Evolutionary conservation across 2,329 filamentous ascomycete species (phyloP), one percentile per base, ranked within the genome.

Genomic region (Teratosphaeria nubilosa): DNA sequence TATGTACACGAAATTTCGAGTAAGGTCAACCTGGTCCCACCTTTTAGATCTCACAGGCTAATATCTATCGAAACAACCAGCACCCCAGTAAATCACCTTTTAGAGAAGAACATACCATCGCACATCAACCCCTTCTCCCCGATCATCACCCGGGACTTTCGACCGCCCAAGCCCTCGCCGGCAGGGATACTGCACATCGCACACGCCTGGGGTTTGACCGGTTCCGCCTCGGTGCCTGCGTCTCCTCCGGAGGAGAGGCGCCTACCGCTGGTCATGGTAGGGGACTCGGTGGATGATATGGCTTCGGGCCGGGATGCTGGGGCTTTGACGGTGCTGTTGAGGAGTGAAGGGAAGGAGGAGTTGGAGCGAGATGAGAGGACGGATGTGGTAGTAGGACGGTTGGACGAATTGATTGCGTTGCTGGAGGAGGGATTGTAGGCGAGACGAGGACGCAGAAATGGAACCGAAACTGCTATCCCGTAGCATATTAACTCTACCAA

Each of bases 1-100:
- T 97, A 63, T 96, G 91, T 75, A 97, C 94, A 2, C 82, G 94
- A 69, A 97, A 99, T 76, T 97, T 96, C 69, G 89, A 92, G 77
- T 81, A 72, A 27, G 27, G 52, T 75, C 70, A 5, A 14, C 22
- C 52, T 27, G 11, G 7, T 7, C 37, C 20, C 30, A 53, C 37
- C 31, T 41, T n/a, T 20, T n/a, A 16, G 11, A n/a, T 24, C 57
- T 5, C 56, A 54, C 16, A 53, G 30, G 13, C 25, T 37, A 10
- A 34, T 14, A 3, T 54, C 7, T 30, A 27, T 27, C 1, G 27
- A 27, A 27, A 25, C 0, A 20, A 37, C 20, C 41, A 77, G 75
- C 66, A 77, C 82, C 7, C 90, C 90, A 5, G 89, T 94, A 1
- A 75, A 80, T 53, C 86, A 91, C 72, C 80, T 95, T 2, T 79